phyloP scores from a whole-genome alignment of 2,329 filamentous ascomycete genomes.

The Talaromyces sp. region DNA sequence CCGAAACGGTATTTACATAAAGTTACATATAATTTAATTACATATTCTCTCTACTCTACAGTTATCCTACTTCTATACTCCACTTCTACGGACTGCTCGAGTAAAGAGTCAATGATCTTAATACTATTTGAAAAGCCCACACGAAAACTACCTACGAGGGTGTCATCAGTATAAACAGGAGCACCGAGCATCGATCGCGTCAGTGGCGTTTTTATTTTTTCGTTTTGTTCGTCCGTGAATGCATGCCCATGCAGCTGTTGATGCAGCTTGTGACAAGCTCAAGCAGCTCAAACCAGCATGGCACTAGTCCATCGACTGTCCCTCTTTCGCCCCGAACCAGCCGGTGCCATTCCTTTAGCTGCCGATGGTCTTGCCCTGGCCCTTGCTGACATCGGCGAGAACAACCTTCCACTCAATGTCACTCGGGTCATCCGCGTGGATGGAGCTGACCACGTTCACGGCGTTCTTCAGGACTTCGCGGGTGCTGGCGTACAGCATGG shows the following conservation, averaged over 20 bases:
- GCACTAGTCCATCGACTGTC: background rate
- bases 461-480: slow-evolving; percentile 45
- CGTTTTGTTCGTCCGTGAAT: background rate
- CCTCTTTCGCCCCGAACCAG: slow-evolving; percentile 24
- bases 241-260: background rate
- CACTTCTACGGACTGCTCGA: background rate
- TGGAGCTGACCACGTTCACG: slow-evolving; percentile 44
- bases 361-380: slow-evolving; percentile 34
- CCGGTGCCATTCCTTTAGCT: slow-evolving; percentile 17
- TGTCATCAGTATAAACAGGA: background rate
- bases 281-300: background rate
- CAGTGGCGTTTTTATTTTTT: background rate
- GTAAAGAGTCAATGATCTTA: background rate
- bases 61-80: too few relatives aligned
- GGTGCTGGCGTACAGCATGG: slow-evolving; percentile 47
- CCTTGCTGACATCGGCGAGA: slow-evolving; percentile 34
- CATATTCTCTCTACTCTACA: background rate
- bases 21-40: background rate
- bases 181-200: background rate
- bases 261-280: background rate
- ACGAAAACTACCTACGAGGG: background rate
- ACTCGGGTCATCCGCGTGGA: slow-evolving; percentile 36
- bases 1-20: background rate
- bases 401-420: slow-evolving; percentile 39
- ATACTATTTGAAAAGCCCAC: background rate